Base-by-base conservation (phyloP, 2,329 filamentous ascomycete species). In the Balansia obtecta region DNA sequence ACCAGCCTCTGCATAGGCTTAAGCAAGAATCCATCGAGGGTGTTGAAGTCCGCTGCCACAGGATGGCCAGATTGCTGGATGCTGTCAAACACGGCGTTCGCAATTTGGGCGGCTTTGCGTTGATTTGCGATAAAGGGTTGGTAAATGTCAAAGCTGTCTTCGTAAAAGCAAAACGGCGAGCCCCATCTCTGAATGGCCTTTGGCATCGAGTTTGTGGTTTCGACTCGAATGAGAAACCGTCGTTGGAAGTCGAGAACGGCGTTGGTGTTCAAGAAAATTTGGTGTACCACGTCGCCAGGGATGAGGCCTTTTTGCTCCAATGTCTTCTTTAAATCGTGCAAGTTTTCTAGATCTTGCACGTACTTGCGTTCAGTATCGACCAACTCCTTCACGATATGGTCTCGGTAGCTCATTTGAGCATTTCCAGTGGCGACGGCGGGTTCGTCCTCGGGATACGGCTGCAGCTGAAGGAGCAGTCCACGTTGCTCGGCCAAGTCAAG, bases 121-220 rank as follows among this genome's bases (percentile, higher is more conserved):
- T 96, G 91, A 63, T 98, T 98, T 34, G 93, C 88, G 58, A 97
- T 97, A 61, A 97, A 98, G 1, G 90, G 90, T 61, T 95, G 88
- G 65, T 98, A 98, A 53, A 95, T 90, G 54, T 85, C 82, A 66
- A 98, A 96, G 0, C 83, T 80, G 52, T 93, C 87, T 63, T 93
- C 88, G 63, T 91, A 89, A 13, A 82, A 74, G 13, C 86, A 77
- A 63, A 97, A 97, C 0, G 94, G 80, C n/a, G 82, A 76, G n/a
- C 93, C 93, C 93, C 93, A 98, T 64, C 91, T 86, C 65, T 98
- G 93, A 54, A 80, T 75, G 4, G 77, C 70, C 54, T 84, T 76
- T 0, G 87, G 78, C 68, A 88, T 80, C 3, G 87, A 89, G 61
- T 97, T 95, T 38, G 90, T 94, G 30, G 94, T 94, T 70, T 98